Base-by-base conservation (phyloP, 2,329 filamentous ascomycete genomes). In the Cladorrhinum sp. region DNA sequence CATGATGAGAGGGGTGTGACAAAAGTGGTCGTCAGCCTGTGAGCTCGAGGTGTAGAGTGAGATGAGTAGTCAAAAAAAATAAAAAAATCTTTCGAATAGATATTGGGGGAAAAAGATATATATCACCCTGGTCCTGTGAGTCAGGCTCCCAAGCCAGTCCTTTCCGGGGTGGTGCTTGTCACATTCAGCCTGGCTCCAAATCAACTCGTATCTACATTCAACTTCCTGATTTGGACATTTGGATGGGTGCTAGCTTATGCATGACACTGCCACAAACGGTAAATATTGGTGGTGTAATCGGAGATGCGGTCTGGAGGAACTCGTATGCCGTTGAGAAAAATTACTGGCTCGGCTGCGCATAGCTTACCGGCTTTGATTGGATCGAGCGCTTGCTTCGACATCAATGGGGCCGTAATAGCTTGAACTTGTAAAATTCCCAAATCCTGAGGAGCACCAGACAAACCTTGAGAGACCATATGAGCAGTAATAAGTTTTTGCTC, bases 401-500 rank as follows among this genome's bases (percentile, higher is more conserved):
- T 46, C 42, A 46, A 46, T 3, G 7, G 18, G 33, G 16, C 2
- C 18, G 18, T 46, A 8, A 21, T 46, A 20, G 10, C n/a, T 18
- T 46, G 42, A 46, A 46, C 42, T 18, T 46, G 14, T 46, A 46
- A 53, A 53, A 36, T 21, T 18, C 26, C 23, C 23, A 42, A 46
- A 46, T 46, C 42, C 42, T 46, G 42, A 28, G 46, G 51, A 53
- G 53, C 59, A 55, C 48, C n/a, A 46, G 49, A 21, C 36, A 56
- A 33, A 61, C 24, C 59, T 50, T 57, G 52, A 20, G 18, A 26
- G 7, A 42, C 48, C 48, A 48, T 42, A 57, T 48, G 46, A 50
- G 24, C 50, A 58, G 42, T 6, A 51, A 58, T n/a, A 53, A 55
- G 33, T 33, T 55, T 59, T 53, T 46, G 46, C 59, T 55, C 62